phyloP scores from a whole-genome alignment of 129 eudicot species.

The Solidago caesia region DNA sequence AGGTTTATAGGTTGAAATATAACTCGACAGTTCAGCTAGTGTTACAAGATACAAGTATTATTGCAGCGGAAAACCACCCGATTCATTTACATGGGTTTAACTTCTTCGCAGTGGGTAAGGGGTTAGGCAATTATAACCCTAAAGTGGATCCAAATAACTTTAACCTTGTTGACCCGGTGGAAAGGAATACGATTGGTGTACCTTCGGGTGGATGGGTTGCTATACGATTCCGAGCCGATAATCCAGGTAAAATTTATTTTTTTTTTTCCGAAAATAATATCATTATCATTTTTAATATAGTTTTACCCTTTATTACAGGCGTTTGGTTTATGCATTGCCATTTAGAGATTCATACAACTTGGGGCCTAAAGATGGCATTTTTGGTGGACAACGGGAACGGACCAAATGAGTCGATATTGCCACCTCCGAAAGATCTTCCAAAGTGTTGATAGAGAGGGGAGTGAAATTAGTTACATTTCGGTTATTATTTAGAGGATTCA shows the following conservation, averaged over 20 bases:
- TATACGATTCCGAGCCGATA: constrained; percentile 74
- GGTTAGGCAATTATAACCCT: constrained; percentile 67
- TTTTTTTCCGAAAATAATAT: neutral
- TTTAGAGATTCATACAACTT: constrained; percentile 75
- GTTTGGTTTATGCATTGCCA: constrained; percentile 97
- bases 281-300: neutral
- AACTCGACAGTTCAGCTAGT: constrained; percentile 65
- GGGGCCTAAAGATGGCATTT: constrained; percentile 91
- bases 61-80: constrained; percentile 75
- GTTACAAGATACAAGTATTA: constrained; percentile 69
- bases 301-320: constrained; percentile 36
- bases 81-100: constrained; percentile 80
- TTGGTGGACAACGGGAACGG: constrained; percentile 79
- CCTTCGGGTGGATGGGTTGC: constrained; percentile 95
- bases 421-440: constrained; percentile 89
- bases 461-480: constrained; percentile 18
- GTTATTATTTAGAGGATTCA: constrained; percentile 11
- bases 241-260: constrained; percentile 51
- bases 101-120: constrained; percentile 71
- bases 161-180: constrained; percentile 82
- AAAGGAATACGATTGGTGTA: constrained; percentile 76
- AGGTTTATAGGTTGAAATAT: constrained; percentile 57
- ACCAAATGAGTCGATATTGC: constrained; percentile 66
- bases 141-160: constrained; percentile 57
- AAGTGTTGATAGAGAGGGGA: constrained; percentile 38